Percentiles rank a stretch among this genome's conserved stretches.
phyloP scores from a whole-genome alignment of 805 yeast species.

The Sungouiella thailandica region DNA sequence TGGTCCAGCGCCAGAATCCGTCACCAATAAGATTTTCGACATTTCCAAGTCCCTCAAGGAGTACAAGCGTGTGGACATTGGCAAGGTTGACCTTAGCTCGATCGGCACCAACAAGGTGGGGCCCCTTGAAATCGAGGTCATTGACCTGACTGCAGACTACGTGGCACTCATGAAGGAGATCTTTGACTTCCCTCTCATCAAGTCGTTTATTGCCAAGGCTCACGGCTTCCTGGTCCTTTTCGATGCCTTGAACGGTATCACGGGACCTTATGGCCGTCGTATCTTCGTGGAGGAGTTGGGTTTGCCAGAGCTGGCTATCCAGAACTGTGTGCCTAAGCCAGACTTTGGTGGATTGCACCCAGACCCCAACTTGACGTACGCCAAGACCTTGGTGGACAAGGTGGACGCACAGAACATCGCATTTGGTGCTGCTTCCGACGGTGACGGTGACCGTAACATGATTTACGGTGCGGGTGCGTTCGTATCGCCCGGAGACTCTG shows the following conservation, averaged over 20 bases:
- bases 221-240: slow-evolving; percentile 68
- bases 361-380: slow-evolving; percentile 95
- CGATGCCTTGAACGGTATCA: slow-evolving; percentile 91
- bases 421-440: slow-evolving; percentile 98
- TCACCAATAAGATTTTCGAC: slow-evolving; percentile 82
- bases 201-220: slow-evolving; percentile 53
- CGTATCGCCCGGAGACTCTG: slow-evolving; percentile 98
- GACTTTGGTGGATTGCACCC: slow-evolving; percentile 98
- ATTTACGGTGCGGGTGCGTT: slow-evolving; percentile 92
- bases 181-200: slow-evolving; percentile 82
- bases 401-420: slow-evolving; percentile 82
- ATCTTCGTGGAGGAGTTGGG: slow-evolving; percentile 84
- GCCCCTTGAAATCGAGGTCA: slow-evolving; percentile 68
- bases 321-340: slow-evolving; percentile 73
- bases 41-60: slow-evolving; percentile 51
- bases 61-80: slow-evolving; percentile 62
- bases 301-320: slow-evolving; percentile 62
- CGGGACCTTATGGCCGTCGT: slow-evolving; percentile 91
- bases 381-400: slow-evolving; percentile 74
- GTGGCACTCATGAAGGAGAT: slow-evolving; percentile 75
- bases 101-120: slow-evolving; percentile 53
- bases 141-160: slow-evolving; percentile 77
- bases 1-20: slow-evolving; percentile 97
- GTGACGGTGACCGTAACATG: slow-evolving; percentile 99
- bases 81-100: slow-evolving; percentile 55